Conservation (phyloP, 805 yeast genomes). For the Jamesozyma jinghongensis region DNA sequence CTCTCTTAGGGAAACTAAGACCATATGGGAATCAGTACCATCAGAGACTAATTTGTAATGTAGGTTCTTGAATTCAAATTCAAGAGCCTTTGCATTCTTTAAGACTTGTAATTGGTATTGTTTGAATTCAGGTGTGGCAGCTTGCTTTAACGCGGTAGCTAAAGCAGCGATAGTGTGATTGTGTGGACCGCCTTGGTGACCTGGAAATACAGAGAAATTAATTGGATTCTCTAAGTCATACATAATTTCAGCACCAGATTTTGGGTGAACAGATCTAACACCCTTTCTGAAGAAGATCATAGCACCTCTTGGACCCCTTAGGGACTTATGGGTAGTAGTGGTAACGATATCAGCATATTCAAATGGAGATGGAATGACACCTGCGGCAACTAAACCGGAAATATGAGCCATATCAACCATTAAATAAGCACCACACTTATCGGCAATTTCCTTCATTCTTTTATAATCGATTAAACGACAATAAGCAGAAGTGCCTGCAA, state of each 20-base stretch:
- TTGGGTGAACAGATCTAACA: slow-evolving; percentile 70
- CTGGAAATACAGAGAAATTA: slow-evolving; percentile 98
- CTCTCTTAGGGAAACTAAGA: slow-evolving; percentile 75
- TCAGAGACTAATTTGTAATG: slow-evolving; percentile 80
- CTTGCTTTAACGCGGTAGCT: slow-evolving; percentile 96
- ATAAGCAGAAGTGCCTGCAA: slow-evolving; percentile 98
- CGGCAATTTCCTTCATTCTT: slow-evolving; percentile 93
- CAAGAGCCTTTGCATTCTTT: slow-evolving; percentile 79
- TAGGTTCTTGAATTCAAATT: slow-evolving; percentile 53
- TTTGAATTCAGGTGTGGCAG: slow-evolving; percentile 78
- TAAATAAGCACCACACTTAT: slow-evolving; percentile 91
- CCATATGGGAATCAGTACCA: slow-evolving; percentile 97
- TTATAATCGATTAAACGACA: slow-evolving; percentile 91
- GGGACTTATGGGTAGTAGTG: slow-evolving; percentile 95
- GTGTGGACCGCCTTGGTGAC: slow-evolving; percentile 99
- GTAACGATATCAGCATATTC: slow-evolving; percentile 96
- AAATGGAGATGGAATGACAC: slow-evolving; percentile 91
- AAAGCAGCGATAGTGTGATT: slow-evolving; percentile 96
- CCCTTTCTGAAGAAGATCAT: slow-evolving; percentile 98
- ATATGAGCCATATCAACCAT: slow-evolving; percentile 98
- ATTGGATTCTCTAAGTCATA: slow-evolving; percentile 91
- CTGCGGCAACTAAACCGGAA: slow-evolving; percentile 91
- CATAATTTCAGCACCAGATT: slow-evolving; percentile 82
- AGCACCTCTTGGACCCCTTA: slow-evolving; percentile 99
- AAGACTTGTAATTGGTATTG: slow-evolving; percentile 83